Conservation (phyloP, 805 yeast species). For the Soucietia sequanensis region DNA sequence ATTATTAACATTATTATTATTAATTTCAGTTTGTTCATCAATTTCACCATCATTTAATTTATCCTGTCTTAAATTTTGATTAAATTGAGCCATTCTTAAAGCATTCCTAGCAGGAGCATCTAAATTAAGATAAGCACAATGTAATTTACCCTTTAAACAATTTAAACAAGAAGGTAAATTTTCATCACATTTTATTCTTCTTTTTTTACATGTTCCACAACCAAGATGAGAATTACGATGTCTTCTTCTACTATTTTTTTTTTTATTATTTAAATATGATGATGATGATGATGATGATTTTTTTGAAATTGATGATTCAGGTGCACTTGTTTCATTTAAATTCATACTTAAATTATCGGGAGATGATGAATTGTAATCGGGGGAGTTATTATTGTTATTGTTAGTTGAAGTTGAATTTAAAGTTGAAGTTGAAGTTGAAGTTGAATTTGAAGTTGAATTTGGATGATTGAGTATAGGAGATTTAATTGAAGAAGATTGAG, state of each 20-base stretch:
- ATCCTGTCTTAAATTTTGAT: slow-evolving; percentile 33
- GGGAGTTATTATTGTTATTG: slow-evolving; percentile 3
- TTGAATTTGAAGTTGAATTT: slow-evolving; percentile 7
- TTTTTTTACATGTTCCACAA: slow-evolving; percentile 60
- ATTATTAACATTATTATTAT: not conserved
- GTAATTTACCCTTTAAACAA: slow-evolving; percentile 45
- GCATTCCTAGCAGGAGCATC: slow-evolving; percentile 51
- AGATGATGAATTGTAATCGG: too few relatives aligned
- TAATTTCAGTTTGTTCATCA: slow-evolving; percentile 6
- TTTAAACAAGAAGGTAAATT: slow-evolving; percentile 49
- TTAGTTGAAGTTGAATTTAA: slow-evolving; percentile 16
- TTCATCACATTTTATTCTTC: slow-evolving; percentile 53
- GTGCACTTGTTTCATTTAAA: slow-evolving; percentile 4
- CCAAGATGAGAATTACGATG: slow-evolving; percentile 73
- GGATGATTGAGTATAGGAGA: slow-evolving; percentile 4
- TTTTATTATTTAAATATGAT: too few relatives aligned
- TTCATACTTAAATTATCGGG: too few relatives aligned
- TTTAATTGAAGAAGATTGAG: slow-evolving; percentile 3
- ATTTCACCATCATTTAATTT: slow-evolving; percentile 14
- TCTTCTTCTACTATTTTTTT: slow-evolving; percentile 51
- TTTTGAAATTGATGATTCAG: slow-evolving; percentile 9
- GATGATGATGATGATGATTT: too few relatives aligned
- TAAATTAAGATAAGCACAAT: slow-evolving; percentile 45
- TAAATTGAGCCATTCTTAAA: slow-evolving; percentile 47
- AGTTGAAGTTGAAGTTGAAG: not conserved